Evolutionary conservation across 441 rosid genomes (phyloP), one percentile per base, ranked within the genome.

Genomic region (Breynia disticha): DNA sequence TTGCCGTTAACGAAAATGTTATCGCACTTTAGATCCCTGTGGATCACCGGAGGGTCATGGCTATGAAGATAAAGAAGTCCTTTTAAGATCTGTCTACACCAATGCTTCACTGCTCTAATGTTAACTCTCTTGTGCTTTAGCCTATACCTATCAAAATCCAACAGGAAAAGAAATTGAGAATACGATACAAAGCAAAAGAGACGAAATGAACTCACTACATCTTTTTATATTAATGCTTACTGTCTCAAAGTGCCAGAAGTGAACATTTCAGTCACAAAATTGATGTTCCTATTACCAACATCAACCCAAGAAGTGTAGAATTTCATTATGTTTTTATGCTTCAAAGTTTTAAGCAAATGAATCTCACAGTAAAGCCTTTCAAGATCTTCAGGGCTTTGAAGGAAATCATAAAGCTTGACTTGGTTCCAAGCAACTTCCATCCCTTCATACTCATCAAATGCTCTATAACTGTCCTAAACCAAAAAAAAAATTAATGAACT

Each of bases 371-470:
- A 91, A 4, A 87, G 90, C 69, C 98, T 87, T 64, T 91, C 95
- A 21, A 91, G 89, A 64, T 85, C 96, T 54, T 87, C 94, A 50
- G 96, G 96, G 63, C 96, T 83, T 62, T 78, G 95, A 49, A 88
- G 54, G 76, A 87, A 86, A 77, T 88, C 91, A 60, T 85, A 74
- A 52, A 91, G 91, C 78, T 88, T 87, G 69, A 88, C 95, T 68
- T 87, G 98, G 67, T 91, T 91, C 98, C 98, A 88, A 64, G 96
- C 98, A 67, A 91, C 94, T 70, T 91, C 98, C 69, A 86, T 86
- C 61, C 98, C 96, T 66, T 86, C 82, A 65, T 80, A 87, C 75
- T 91, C 95, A 79, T 87, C 98, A 74, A 87, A 91, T 63, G 87
- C 98, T 72, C 83, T 82, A 43, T 87, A 91, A 50, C 98, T 91